Evolutionary conservation across 768 basidiomycete genomes (phyloP).

Genomic region (Russula sp.): DNA sequence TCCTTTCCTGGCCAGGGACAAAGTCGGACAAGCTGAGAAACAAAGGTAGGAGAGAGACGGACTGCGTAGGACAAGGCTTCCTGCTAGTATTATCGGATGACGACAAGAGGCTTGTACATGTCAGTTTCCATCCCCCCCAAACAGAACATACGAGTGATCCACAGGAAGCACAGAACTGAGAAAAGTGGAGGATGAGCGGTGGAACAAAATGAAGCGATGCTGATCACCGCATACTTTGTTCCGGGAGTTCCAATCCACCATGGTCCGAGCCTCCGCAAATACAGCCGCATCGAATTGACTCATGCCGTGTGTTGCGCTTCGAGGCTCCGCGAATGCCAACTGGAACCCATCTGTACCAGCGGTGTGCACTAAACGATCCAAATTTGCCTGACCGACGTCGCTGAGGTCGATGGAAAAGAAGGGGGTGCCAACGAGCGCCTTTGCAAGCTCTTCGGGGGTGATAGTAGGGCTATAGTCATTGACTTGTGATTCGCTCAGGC

Average conservation of each 20-base stretch:
- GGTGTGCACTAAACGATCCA: conserved; percentile 38
- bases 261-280: conserved; percentile 68
- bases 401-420: conserved; percentile 80
- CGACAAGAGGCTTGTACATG: conserved; percentile 67
- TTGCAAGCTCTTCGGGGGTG: conserved; percentile 46
- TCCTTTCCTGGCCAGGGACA: conserved; percentile 49
- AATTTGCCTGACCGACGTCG: conserved; percentile 37
- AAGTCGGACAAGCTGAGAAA: conserved; percentile 8
- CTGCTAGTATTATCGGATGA: conserved; percentile 59
- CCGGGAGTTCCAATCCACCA: conserved; percentile 90
- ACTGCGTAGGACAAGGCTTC: conserved; percentile 70
- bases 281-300: conserved; percentile 62
- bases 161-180: conserved; percentile 86
- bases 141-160: conserved; percentile 73
- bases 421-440: conserved; percentile 68
- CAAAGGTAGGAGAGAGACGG: conserved; percentile 25
- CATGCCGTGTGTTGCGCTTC: conserved; percentile 48
- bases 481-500: conserved; percentile 53
- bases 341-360: conserved; percentile 32
- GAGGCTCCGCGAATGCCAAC: conserved; percentile 59
- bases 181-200: conserved; percentile 1
- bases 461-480: conserved; percentile 43
- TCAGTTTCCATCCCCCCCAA: conserved; percentile 96
- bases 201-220: not conserved
- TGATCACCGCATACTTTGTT: conserved; percentile 53